Evolutionary conservation across 768 basidiomycete species (phyloP).

Genomic region (Cantharellus anzutake): DNA sequence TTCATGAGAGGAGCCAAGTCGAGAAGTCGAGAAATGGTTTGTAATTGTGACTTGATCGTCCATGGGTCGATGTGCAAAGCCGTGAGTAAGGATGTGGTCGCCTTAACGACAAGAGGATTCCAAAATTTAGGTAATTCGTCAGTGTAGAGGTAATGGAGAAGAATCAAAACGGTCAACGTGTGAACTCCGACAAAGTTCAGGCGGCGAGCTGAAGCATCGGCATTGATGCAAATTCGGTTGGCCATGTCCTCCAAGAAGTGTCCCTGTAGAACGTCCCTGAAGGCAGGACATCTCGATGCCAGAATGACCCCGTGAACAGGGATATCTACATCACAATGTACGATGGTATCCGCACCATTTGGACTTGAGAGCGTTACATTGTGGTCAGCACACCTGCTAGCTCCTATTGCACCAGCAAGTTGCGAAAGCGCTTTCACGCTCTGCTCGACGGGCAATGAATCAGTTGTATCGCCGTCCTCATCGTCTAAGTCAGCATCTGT

Average conservation of each 20-base stretch:
- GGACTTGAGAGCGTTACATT: neutral
- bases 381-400: neutral
- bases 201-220: neutral
- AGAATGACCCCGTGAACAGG: constrained; percentile 53
- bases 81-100: constrained; percentile 24
- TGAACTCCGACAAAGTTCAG: constrained; percentile 36
- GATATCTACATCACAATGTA: constrained; percentile 30
- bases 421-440: neutral
- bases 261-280: constrained; percentile 21
- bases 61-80: constrained; percentile 24
- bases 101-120: constrained; percentile 47
- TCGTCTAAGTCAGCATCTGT: constrained; percentile 13
- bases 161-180: constrained; percentile 47
- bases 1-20: constrained; percentile 42
- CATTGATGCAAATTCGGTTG: constrained; percentile 2
- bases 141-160: constrained; percentile 75
- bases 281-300: constrained; percentile 31
- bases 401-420: neutral
- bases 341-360: constrained; percentile 44
- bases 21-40: constrained; percentile 35
- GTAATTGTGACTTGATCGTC: constrained; percentile 45
- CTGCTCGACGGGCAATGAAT: neutral
- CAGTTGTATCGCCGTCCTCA: constrained; percentile 20
- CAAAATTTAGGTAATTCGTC: constrained; percentile 69
- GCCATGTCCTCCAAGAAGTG: constrained; percentile 14